These are phyloP conservation scores for Gryganskiella cystojenkinii DNA, from an alignment of 192 early-diverging fungal species.

Conservation along the genomic window DNA sequence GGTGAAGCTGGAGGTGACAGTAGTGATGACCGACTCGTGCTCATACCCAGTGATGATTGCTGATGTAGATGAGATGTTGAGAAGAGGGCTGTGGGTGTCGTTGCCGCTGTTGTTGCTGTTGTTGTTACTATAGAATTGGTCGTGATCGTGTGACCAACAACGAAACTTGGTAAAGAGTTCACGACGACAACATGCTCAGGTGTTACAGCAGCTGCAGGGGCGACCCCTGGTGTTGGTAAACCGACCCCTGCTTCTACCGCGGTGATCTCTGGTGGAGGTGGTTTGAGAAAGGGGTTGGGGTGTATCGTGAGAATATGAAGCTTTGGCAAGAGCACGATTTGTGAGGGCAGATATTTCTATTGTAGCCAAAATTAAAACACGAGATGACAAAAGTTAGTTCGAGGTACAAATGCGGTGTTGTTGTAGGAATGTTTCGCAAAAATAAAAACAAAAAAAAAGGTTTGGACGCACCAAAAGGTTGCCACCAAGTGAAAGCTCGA, in stretches of 20 bases:
- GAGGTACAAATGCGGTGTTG: too few relatives aligned
- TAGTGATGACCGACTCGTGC: not conserved
- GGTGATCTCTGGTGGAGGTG: not conserved
- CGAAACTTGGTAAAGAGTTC: too few relatives aligned
- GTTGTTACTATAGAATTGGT: too few relatives aligned
- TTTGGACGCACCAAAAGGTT: constrained; percentile 50
- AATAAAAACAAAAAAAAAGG: not conserved
- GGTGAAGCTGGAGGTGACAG: constrained; percentile 10
- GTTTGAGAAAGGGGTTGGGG: constrained; percentile 51
- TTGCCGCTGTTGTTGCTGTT: too few relatives aligned
- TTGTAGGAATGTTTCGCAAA: not conserved
- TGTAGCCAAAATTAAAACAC: not conserved
- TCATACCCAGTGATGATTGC: not conserved
- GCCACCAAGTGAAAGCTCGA: constrained; percentile 60
- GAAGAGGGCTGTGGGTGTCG: too few relatives aligned
- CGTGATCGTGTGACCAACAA: too few relatives aligned
- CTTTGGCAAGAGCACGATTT: constrained; percentile 52
- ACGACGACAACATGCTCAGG: too few relatives aligned
- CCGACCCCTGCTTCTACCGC: not conserved
- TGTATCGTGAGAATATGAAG: constrained; percentile 52
- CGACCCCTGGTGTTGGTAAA: not conserved
- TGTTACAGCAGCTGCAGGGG: not conserved
- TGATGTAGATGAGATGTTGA: too few relatives aligned
- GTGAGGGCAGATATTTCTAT: constrained; percentile 46
- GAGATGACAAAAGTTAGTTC: not conserved